Conservation (phyloP, 371 early-diverging fungal species). For the Phascolomyces articulosus region DNA sequence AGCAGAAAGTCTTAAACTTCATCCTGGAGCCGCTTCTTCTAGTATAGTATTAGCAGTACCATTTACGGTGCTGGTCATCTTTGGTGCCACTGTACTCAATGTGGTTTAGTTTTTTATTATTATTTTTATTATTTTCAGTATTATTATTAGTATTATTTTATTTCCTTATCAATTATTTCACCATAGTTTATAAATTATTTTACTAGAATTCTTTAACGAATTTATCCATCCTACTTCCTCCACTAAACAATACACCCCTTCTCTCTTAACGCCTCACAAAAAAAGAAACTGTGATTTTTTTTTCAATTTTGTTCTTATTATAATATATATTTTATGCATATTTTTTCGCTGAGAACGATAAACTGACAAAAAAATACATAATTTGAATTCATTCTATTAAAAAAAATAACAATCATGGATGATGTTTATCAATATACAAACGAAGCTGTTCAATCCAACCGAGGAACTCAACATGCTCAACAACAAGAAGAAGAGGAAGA, state of each 20-base stretch:
- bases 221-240: too few species aligned
- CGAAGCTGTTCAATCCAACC: constrained; percentile 34
- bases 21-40: not conserved
- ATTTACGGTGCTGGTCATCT: not conserved
- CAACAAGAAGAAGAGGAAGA: constrained; percentile 28
- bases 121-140: not conserved
- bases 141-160: not conserved
- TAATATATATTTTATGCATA: not conserved
- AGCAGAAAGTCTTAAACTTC: constrained; percentile 2
- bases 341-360: not conserved
- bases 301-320: too few species aligned
- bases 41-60: not conserved
- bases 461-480: not conserved
- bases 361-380: not conserved
- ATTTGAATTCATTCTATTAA: not conserved
- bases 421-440: constrained; percentile 42
- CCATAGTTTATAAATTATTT: too few species aligned
- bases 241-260: too few species aligned
- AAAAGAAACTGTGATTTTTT: too few species aligned
- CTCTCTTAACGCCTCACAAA: too few species aligned
- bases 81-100: not conserved
- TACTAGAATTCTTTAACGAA: too few species aligned
- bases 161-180: not conserved
- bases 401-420: constrained; percentile 22
- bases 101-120: not conserved